These are phyloP conservation scores for Venturiaceae sp. DNA, from an alignment of 2,329 filamentous ascomycete genomes.

Conservation along the genomic window DNA sequence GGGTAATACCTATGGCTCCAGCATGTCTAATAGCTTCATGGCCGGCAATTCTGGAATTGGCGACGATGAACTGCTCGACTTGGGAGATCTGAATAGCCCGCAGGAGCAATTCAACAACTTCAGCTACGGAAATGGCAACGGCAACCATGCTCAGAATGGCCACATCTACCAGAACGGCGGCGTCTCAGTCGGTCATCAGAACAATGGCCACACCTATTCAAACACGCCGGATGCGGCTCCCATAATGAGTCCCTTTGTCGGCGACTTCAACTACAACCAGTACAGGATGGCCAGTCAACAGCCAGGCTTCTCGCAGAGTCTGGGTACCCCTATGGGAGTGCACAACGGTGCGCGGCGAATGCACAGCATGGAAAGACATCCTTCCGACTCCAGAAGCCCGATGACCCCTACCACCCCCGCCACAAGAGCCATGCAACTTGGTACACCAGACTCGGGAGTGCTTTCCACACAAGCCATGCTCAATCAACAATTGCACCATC, in stretches of 20 bases:
- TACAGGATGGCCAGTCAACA: slow-evolving; percentile 54
- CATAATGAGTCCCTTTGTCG: slow-evolving; percentile 81
- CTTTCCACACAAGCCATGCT: slow-evolving; percentile 74
- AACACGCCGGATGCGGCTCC: slow-evolving; percentile 87
- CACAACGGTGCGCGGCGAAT: slow-evolving; percentile 23
- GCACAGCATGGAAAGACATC: slow-evolving; percentile 42
- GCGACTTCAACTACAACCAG: slow-evolving; percentile 64
- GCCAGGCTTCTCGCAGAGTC: slow-evolving; percentile 24
- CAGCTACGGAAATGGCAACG: slow-evolving; percentile 47
- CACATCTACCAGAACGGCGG: slow-evolving; percentile 36
- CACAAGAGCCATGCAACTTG: slow-evolving; percentile 59
- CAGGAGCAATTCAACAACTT: slow-evolving; percentile 34
- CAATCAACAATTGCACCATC: slow-evolving; percentile 57
- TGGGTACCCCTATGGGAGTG: slow-evolving; percentile 16
- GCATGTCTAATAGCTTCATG: slow-evolving; percentile 61
- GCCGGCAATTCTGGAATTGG: slow-evolving; percentile 70
- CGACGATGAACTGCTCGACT: slow-evolving; percentile 81
- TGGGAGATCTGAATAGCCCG: slow-evolving; percentile 41
- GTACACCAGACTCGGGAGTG: slow-evolving; percentile 59
- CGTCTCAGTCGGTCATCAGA: slow-evolving; percentile 53
- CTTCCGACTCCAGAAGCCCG: slow-evolving; percentile 66
- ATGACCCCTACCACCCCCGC: slow-evolving; percentile 81
- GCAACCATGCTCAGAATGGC: slow-evolving; percentile 25
- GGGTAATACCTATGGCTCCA: slow-evolving; percentile 39
- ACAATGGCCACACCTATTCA: slow-evolving; percentile 55